Conservation (phyloP, 768 basidiomycete genomes). For the Trametopsis cervina region DNA sequence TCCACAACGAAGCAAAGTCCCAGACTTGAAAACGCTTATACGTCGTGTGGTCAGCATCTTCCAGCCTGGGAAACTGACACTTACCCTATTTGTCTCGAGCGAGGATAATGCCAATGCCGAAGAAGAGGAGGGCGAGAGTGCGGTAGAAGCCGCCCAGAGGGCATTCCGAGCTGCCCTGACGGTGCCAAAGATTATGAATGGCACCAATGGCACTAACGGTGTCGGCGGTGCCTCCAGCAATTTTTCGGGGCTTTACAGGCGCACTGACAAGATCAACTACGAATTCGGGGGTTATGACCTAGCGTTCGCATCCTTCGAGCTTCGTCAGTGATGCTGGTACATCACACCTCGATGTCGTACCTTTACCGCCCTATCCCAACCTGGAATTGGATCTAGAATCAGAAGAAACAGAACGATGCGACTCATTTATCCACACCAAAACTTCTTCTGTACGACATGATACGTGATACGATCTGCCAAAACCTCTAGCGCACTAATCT, state of each 20-base stretch:
- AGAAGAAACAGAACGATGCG: neutral
- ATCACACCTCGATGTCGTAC: neutral
- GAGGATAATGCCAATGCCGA: conserved; percentile 36
- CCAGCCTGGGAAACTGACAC: conserved; percentile 74
- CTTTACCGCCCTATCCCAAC: neutral
- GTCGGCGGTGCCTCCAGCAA: conserved; percentile 4
- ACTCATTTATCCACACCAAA: neutral
- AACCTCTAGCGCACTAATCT: neutral
- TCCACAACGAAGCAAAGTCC: conserved; percentile 36
- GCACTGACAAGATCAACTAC: conserved; percentile 98
- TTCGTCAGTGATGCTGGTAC: conserved; percentile 26
- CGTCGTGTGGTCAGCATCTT: conserved; percentile 90
- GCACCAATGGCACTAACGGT: conserved; percentile 6
- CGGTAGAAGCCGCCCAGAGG: conserved; percentile 66
- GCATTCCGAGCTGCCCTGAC: conserved; percentile 64
- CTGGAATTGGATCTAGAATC: neutral
- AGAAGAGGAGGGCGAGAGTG: conserved; percentile 43
- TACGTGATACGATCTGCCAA: neutral
- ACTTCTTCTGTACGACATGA: neutral
- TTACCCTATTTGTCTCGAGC: conserved; percentile 88
- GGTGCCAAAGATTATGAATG: conserved; percentile 15
- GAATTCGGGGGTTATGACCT: conserved; percentile 92
- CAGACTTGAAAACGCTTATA: conserved; percentile 75
- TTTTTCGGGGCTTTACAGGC: conserved; percentile 45
- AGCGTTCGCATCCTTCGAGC: conserved; percentile 84